Base-by-base conservation (phyloP, 306 rosid species). In the Bauhinia variegata region DNA sequence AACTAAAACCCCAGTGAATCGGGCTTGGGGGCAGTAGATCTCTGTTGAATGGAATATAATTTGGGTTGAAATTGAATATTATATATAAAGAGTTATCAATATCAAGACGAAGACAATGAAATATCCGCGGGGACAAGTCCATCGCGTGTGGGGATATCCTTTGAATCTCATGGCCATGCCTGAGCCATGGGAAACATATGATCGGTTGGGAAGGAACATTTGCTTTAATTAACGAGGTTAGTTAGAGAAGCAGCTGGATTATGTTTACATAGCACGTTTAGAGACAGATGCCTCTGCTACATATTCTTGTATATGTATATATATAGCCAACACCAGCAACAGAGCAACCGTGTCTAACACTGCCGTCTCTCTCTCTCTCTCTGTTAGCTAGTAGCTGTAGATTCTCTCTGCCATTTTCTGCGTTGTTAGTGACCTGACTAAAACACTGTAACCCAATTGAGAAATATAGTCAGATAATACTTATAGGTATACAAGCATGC, bases 181-280 rank as follows among this genome's bases (percentile, higher is more conserved):
- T 18, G 69, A 39, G 44, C 14, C 60, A n/a, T 31, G 38, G 49
- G 71, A 82, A 80, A 63, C 78, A 73, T 68, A 39, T 85, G 84
- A 74, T 65, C 67, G 84, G 86, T 80, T 80, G 83, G 89, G 68
- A 52, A 72, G 78, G 42, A 51, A 82, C 89, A 79, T 46, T 63
- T 31, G 30, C 17, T 53, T 65, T 70, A 31, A 44, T 60, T 44
- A 55, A 73, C 37, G 54, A 9, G 11, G 39, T 71, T 34, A 36
- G 75, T 13, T 68, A 36, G 10, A 36, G 10, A 14, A 67, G 44
- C 37, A 43, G 28, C 18, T 61, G 66, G 44, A 38, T 52, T 34
- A 6, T 41, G 3, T 65, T 57, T 52, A 39, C 54, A 23, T 5
- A 49, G 43, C 78, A 63, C n/a, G 0, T 72, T 63, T 56, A 37